Conservation (phyloP, 208 protist species). For the Leishmania major region DNA sequence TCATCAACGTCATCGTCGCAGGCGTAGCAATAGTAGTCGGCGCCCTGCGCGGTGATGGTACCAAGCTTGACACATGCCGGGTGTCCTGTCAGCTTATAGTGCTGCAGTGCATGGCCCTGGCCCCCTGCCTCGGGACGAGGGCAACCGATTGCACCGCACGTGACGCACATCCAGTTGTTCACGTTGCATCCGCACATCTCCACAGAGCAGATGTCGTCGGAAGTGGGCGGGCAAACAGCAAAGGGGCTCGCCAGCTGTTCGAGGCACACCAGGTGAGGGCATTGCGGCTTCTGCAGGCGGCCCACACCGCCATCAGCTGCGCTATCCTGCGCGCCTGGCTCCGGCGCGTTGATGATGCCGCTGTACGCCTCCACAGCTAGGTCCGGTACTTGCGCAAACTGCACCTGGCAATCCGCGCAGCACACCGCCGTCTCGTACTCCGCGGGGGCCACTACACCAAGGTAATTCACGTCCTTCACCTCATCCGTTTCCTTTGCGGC, state of each 20-base stretch:
- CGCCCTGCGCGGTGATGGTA: constrained; percentile 90
- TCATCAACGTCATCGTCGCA: constrained; percentile 96
- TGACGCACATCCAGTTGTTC: constrained; percentile 97
- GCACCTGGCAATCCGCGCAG: constrained; percentile 53
- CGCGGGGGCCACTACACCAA: constrained; percentile 65
- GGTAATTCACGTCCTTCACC: constrained; percentile 59
- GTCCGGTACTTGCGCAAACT: constrained; percentile 50
- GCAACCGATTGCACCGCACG: constrained; percentile 93
- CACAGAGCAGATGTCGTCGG: constrained; percentile 52
- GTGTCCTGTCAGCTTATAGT: constrained; percentile 86
- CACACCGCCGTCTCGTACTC: constrained; percentile 73
- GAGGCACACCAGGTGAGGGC: constrained; percentile 79
- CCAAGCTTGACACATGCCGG: constrained; percentile 96
- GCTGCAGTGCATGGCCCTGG: constrained; percentile 94
- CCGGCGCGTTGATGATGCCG: constrained; percentile 57
- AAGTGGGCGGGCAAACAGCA: constrained; percentile 37
- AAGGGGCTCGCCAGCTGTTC: constrained; percentile 78
- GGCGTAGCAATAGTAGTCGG: constrained; percentile 95
- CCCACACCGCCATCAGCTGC: constrained; percentile 17
- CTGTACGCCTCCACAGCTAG: constrained; percentile 56
- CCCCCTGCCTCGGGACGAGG: constrained; percentile 94
- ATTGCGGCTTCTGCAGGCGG: constrained; percentile 53
- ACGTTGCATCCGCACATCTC: constrained; percentile 77
- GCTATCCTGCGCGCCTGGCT: constrained; percentile 60
- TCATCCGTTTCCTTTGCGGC: constrained; percentile 44